phyloP scores from a whole-genome alignment of 768 basidiomycete genomes.

The Boletellus ananiceps region DNA sequence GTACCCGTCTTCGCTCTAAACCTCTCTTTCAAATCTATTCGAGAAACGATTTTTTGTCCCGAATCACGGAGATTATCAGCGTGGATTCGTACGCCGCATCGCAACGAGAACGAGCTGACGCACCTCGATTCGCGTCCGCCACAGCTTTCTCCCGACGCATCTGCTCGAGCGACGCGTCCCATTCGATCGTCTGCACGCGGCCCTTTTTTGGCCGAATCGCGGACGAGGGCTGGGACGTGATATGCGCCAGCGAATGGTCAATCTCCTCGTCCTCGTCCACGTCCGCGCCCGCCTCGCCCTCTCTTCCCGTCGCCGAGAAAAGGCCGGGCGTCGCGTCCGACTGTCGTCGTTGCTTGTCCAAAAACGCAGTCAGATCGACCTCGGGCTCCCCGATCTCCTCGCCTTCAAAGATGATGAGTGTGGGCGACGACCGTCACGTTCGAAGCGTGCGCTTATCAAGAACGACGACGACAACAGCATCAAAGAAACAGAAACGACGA shows the following conservation, averaged over 20 bases:
- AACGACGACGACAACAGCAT: too few species aligned
- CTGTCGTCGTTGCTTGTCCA: constrained; percentile 51
- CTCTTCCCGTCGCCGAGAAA: constrained; percentile 31
- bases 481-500: not conserved
- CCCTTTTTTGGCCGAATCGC: constrained; percentile 49
- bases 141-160: constrained; percentile 65
- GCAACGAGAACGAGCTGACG: constrained; percentile 5
- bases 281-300: not conserved
- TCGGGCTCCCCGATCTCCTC: constrained; percentile 67
- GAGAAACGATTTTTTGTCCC: too few species aligned
- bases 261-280: constrained; percentile 42
- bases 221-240: constrained; percentile 33
- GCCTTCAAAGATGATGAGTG: constrained; percentile 29
- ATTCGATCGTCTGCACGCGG: constrained; percentile 57
- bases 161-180: constrained; percentile 63
- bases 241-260: constrained; percentile 53
- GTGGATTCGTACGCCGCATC: too few species aligned
- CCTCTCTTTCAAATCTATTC: constrained; percentile 52
- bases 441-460: too few species aligned
- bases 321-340: too few species aligned
- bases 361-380: constrained; percentile 63
- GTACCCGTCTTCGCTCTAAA: constrained; percentile 54
- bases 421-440: too few species aligned
- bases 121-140: constrained; percentile 75
- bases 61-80: too few species aligned